Percentiles rank a stretch among this genome's conserved stretches.
Evolutionary conservation across 2,329 filamentous ascomycete species (phyloP).

Genomic region (Aspergillus chevalieri): DNA sequence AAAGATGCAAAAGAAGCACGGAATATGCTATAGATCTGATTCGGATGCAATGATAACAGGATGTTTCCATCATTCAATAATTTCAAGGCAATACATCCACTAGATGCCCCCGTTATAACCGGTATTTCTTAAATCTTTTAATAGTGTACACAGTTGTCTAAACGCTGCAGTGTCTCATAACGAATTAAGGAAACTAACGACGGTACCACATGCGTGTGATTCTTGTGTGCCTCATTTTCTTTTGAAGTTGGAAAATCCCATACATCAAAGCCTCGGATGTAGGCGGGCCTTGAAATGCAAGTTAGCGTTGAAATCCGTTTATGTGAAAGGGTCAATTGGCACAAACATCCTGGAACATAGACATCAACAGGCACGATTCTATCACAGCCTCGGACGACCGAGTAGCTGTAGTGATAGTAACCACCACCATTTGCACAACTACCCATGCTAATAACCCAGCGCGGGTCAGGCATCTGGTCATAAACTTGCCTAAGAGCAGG

Average conservation of each 20-base stretch:
- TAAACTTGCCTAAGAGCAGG: constrained; percentile 85
- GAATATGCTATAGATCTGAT: no score
- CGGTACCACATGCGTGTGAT: constrained; percentile 55
- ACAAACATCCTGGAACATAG: constrained; percentile 74
- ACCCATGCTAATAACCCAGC: constrained; percentile 84
- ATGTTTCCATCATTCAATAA: no score
- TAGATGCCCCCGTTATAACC: no score
- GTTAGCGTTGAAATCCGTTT: constrained; percentile 6
- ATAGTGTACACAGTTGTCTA: no score
- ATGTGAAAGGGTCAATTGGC: constrained; percentile 21
- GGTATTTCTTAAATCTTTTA: no score
- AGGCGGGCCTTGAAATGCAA: constrained; percentile 38
- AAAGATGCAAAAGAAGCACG: neutral
- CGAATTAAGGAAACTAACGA: constrained; percentile 30
- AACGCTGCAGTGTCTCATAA: no score
- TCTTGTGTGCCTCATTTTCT: constrained; percentile 62
- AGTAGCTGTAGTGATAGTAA: constrained; percentile 85
- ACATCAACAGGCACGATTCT: constrained; percentile 77
- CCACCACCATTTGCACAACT: constrained; percentile 80
- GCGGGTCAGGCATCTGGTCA: constrained; percentile 91
- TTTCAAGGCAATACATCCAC: no score
- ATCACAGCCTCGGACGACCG: constrained; percentile 70
- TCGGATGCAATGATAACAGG: no score
- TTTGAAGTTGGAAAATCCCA: constrained; percentile 71
- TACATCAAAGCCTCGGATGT: constrained; percentile 54